Evolutionary conservation across 2,329 filamentous ascomycete species (phyloP), one percentile per base, ranked within the genome.

Genomic region (Cladobotryum protrusum): DNA sequence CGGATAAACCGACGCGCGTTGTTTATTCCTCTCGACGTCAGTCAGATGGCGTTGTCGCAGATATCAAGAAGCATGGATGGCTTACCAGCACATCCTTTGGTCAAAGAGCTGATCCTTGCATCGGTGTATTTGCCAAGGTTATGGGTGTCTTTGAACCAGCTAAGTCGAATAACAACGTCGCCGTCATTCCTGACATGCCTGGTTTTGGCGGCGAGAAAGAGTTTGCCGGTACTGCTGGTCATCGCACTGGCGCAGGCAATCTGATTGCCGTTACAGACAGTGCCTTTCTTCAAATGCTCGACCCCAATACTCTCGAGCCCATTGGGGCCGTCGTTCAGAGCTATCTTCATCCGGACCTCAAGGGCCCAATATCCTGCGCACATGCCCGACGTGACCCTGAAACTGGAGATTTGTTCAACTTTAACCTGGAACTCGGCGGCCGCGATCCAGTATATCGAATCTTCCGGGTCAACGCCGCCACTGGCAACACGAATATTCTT

Each of bases 371-470:
- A 13, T 84, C 85, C 2, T 84, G 79, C 36, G 80, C 89, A 0
- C 89, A 95, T 63, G 81, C 85, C 0, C 82, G 85, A 48, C 77
- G 79, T 1, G 87, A 93, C 62, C 86, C 85, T 0, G 65, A 68
- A 0, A 90, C 83, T 0, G 88, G 89, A 6, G 87, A 93, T 55
- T 62, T 87, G 6, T 92, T 81, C 74, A 95, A 93, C 67, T 92
- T 81, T 69, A 95, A 95, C 60, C 77, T 91, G n/a, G 75, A 82
- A 0, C 63, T 87, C 18, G 83, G 82, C 15, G 83, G 82, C 0
- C 66, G 63, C 0, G 62, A 61, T 0, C 65, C 79, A 1, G 80
- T 74, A 0, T 93, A 92, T 61, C 81, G 85, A 14, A 61, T 93
- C 14, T 93, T 91, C 64, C 70, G 76, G 1, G 78, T 82, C 2